Conservation (phyloP, 2,329 filamentous ascomycete genomes). For the Chalara sp. region DNA sequence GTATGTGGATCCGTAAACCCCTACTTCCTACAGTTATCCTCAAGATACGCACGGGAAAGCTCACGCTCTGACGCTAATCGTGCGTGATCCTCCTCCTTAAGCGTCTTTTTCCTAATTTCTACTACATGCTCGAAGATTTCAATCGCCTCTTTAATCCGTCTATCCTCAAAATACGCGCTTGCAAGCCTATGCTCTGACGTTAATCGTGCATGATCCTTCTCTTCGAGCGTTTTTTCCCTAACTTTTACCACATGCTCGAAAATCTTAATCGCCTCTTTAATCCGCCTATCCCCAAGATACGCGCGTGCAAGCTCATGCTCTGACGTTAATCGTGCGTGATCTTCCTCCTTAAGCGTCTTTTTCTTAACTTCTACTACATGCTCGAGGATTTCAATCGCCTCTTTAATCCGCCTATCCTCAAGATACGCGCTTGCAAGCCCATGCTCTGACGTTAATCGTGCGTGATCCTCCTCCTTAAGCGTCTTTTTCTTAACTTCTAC, state of each 20-base stretch:
- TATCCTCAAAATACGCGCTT: not conserved
- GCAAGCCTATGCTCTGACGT: not conserved
- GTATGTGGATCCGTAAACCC: no score
- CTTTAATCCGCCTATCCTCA: slow-evolving; percentile 9
- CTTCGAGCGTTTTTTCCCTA: not conserved
- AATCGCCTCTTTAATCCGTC: not conserved
- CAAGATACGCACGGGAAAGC: slow-evolving; percentile 19
- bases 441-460: slow-evolving; percentile 9
- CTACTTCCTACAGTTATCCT: no score
- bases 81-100: slow-evolving; percentile 5
- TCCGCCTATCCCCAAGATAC: slow-evolving; percentile 1
- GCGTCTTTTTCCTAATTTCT: slow-evolving; percentile 7
- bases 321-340: slow-evolving; percentile 8
- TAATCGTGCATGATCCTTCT: not conserved
- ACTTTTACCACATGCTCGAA: not conserved
- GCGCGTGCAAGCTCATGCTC: slow-evolving; percentile 5
- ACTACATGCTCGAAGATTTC: not conserved
- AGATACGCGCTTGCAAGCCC: slow-evolving; percentile 19
- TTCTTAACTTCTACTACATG: slow-evolving; percentile 13
- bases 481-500: slow-evolving; percentile 7
- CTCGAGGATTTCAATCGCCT: slow-evolving; percentile 18
- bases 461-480: slow-evolving; percentile 5
- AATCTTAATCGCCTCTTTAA: not conserved
- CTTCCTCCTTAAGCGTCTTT: slow-evolving; percentile 2
- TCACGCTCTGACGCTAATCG: slow-evolving; percentile 10